These are phyloP conservation scores for Calonectria hongkongensis DNA, from an alignment of 2,329 filamentous ascomycete genomes.

Conservation along the genomic window DNA sequence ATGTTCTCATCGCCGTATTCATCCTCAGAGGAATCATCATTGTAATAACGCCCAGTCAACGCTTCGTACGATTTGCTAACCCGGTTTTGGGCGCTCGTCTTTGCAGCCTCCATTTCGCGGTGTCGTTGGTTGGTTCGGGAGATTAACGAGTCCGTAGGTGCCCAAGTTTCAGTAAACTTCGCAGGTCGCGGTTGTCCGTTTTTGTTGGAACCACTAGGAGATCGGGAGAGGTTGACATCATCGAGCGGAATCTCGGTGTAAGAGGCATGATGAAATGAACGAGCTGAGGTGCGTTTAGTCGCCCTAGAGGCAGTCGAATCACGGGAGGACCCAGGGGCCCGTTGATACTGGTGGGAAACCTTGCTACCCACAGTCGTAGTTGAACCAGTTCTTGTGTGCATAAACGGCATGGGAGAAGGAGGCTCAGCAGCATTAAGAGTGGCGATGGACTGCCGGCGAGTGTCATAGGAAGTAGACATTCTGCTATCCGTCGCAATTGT, in stretches of 20 bases:
- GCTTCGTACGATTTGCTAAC: conserved; percentile 66
- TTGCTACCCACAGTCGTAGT: conserved; percentile 73
- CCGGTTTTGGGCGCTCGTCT: conserved; percentile 57
- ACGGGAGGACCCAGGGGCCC: conserved; percentile 66
- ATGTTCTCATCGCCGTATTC: conserved; percentile 63
- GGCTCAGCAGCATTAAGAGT: conserved; percentile 67
- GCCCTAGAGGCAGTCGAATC: conserved; percentile 66
- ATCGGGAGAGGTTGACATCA: conserved; percentile 59
- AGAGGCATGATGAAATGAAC: conserved; percentile 62
- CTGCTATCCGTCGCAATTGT: conserved; percentile 75
- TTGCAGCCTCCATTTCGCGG: conserved; percentile 63
- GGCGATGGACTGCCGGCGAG: conserved; percentile 64
- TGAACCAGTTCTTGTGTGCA: conserved; percentile 83
- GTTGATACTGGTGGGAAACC: conserved; percentile 75
- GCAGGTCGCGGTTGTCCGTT: conserved; percentile 61
- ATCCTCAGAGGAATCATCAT: conserved; percentile 63
- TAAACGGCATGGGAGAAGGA: conserved; percentile 82
- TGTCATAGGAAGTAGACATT: conserved; percentile 67
- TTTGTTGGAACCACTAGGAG: conserved; percentile 48
- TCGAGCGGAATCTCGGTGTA: conserved; percentile 71
- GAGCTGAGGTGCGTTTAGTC: conserved; percentile 68
- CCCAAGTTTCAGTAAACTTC: conserved; percentile 74
- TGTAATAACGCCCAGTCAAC: conserved; percentile 66
- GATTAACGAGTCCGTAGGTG: conserved; percentile 72
- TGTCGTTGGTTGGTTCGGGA: conserved; percentile 73